Base-by-base conservation (phyloP, 352 stramenopile genomes). In the Pythium periplocum region DNA sequence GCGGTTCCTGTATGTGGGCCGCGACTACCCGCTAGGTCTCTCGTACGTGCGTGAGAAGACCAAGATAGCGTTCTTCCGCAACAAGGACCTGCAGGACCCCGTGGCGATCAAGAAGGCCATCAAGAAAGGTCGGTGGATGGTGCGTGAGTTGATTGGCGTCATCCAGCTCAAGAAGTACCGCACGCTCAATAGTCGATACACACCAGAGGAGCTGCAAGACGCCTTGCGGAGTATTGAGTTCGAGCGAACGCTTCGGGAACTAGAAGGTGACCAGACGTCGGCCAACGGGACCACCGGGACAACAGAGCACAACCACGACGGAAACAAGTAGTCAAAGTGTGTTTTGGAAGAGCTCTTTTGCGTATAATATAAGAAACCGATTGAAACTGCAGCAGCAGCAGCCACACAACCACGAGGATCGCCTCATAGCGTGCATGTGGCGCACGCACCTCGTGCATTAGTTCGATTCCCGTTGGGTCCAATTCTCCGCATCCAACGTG, bases 111-210 rank as follows among this genome's bases (percentile, higher is more conserved):
- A 93, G 61, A 95, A 95, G 48, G 91, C 93, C n/a, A 87, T 98
- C 38, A 86, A 85, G 45, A 83, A 79, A 44, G 96, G 96, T 10
- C 68, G 96, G 61, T 98, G 91, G 71, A 96, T 96, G 79, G 86
- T 98, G 41, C 70, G 90, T 44, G 96, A 99, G 69, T 95, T 99
- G 78, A 81, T 97, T 47, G 96, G 85, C n/a, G 87, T 98, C 11
- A 98, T 98, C 64, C 86, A 98, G 75, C 73, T 99, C 33, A 98
- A 98, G 62, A 99, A 98, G 64, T 98, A 98, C 68, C 79, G 96
- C 49, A 86, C 92, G 45, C 84, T 99, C 64, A 97, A 97, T 53
- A 76, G 69, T 53, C 72, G 93, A 51, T 99, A 99, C 63, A 93
- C 83, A 34, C 65, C 80, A 7, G 78, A 86, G 52, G 80, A 91